Evolutionary conservation across 2,329 filamentous ascomycete species (phyloP).

Genomic region (Fusarium albosuccineum): DNA sequence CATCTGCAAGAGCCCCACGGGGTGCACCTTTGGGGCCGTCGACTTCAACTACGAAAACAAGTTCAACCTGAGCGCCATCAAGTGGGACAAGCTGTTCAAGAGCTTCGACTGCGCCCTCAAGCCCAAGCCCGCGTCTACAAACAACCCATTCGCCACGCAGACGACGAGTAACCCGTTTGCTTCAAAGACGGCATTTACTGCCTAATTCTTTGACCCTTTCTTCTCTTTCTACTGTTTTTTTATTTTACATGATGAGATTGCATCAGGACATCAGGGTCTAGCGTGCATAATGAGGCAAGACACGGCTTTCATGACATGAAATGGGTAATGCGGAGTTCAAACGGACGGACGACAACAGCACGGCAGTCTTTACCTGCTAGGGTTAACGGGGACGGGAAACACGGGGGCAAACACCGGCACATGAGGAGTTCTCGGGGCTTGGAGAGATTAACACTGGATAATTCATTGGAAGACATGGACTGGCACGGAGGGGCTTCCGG

Average conservation of each 20-base stretch:
- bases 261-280: slow-evolving; percentile 58
- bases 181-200: no score
- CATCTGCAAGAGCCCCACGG: slow-evolving; percentile 63
- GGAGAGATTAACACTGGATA: background rate
- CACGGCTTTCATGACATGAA: background rate
- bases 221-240: background rate
- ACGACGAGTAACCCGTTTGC: no score
- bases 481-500: slow-evolving; percentile 33
- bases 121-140: slow-evolving; percentile 10
- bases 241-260: slow-evolving; percentile 44
- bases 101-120: slow-evolving; percentile 52
- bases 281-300: background rate
- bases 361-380: slow-evolving; percentile 5
- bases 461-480: background rate
- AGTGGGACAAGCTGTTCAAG: slow-evolving; percentile 58
- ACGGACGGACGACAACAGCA: background rate
- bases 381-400: slow-evolving; percentile 8
- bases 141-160: no score
- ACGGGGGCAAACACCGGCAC: slow-evolving; percentile 2
- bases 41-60: slow-evolving; percentile 61
- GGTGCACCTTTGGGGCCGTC: slow-evolving; percentile 65
- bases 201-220: background rate
- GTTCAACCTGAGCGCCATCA: slow-evolving; percentile 59
- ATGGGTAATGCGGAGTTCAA: slow-evolving; percentile 10
- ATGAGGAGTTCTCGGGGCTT: slow-evolving; percentile 4